Conservation (phyloP, 148 eudicot genomes). For the Spergularia bocconei region DNA sequence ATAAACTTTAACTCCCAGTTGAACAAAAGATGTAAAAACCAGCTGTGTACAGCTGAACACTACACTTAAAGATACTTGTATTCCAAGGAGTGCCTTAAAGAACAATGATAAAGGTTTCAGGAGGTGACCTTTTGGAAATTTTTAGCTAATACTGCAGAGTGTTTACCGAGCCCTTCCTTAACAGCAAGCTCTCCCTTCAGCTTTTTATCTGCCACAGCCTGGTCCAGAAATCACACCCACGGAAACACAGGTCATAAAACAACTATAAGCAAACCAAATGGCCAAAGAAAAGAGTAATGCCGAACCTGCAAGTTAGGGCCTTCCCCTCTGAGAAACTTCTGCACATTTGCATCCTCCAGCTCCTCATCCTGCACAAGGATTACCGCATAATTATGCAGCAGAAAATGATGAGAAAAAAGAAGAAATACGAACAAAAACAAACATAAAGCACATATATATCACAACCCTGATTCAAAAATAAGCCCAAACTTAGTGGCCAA, state of each 20-base stretch:
- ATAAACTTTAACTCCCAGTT: neutral
- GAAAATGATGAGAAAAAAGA: too few species aligned
- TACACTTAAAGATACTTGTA: too few species aligned
- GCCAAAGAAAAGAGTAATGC: neutral
- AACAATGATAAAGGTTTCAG: neutral
- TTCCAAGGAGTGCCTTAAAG: neutral
- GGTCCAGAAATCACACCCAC: slow-evolving; percentile 9
- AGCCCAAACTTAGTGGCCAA: too few species aligned
- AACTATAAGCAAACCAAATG: neutral
- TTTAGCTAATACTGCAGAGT: slow-evolving; percentile 74
- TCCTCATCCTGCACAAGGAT: slow-evolving; percentile 44
- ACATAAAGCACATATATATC: too few species aligned
- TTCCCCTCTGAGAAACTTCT: slow-evolving; percentile 86
- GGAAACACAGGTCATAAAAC: neutral
- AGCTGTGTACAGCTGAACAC: neutral
- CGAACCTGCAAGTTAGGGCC: slow-evolving; percentile 62
- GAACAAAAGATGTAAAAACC: neutral
- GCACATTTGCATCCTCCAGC: slow-evolving; percentile 43
- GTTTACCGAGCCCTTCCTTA: slow-evolving; percentile 58
- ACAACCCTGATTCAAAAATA: too few species aligned
- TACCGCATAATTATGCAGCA: too few species aligned
- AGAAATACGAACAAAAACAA: too few species aligned
- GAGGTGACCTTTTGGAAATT: slow-evolving; percentile 71
- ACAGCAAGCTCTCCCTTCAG: slow-evolving; percentile 80
- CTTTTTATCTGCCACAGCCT: slow-evolving; percentile 76